A percentile compares a stretch with the other conserved stretches of the same genome.
Conservation (phyloP, 2,329 filamentous ascomycete species). For the Dryadomyces quercus-mongolicae region DNA sequence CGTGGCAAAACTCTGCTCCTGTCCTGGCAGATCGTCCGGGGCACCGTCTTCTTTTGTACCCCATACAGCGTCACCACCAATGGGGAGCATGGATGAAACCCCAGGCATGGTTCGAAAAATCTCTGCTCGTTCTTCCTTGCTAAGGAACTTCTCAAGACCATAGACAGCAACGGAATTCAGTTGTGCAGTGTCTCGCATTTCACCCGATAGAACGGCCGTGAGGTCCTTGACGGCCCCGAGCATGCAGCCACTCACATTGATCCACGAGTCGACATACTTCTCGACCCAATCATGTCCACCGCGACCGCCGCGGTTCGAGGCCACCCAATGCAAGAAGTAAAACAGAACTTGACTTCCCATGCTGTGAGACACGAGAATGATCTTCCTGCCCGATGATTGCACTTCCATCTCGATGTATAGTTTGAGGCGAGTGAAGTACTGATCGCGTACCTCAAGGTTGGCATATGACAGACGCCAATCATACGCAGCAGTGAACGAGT, state of each 20-base stretch:
- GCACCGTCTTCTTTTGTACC: slow-evolving; percentile 69
- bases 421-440: slow-evolving; percentile 88
- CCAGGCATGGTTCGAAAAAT: slow-evolving; percentile 96
- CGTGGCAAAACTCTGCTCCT: slow-evolving; percentile 63
- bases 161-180: slow-evolving; percentile 95
- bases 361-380: slow-evolving; percentile 80
- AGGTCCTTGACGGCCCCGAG: slow-evolving; percentile 85
- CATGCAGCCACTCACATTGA: slow-evolving; percentile 98
- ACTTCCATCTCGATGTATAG: slow-evolving; percentile 78
- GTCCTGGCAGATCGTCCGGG: slow-evolving; percentile 70
- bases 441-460: slow-evolving; percentile 81
- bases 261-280: slow-evolving; percentile 81
- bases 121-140: slow-evolving; percentile 78
- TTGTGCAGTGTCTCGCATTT: slow-evolving; percentile 97
- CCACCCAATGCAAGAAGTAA: slow-evolving; percentile 69
- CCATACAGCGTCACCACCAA: slow-evolving; percentile 92
- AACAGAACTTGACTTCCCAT: slow-evolving; percentile 96
- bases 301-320: slow-evolving; percentile 62
- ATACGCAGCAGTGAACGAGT: slow-evolving; percentile 58
- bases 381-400: slow-evolving; percentile 62
- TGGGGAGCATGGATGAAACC: slow-evolving; percentile 90
- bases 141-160: slow-evolving; percentile 89
- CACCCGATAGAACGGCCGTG: slow-evolving; percentile 81
- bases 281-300: slow-evolving; percentile 88
- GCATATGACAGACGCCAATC: slow-evolving; percentile 89